A percentile compares a stretch with the other conserved stretches of the same genome.
phyloP scores from a whole-genome alignment of 257 asterid species.

The Nicotiana knightiana region DNA sequence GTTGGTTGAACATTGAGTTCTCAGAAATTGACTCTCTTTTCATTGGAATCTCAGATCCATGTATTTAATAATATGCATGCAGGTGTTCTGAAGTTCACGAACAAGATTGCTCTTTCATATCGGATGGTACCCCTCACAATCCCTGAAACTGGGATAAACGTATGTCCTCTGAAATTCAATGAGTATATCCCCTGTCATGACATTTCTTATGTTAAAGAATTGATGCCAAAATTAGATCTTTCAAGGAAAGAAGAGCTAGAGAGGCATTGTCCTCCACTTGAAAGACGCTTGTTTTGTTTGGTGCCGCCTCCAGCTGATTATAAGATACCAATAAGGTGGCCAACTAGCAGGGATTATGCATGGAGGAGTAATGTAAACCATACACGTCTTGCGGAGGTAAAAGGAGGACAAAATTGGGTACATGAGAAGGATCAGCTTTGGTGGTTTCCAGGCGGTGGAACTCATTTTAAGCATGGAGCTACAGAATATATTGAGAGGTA shows the following conservation, averaged over 20 bases:
- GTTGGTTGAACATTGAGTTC: background rate
- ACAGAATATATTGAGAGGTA: slow-evolving; percentile 88
- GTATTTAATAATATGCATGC: slow-evolving; percentile 13
- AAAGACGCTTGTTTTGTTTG: slow-evolving; percentile 76
- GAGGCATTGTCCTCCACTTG: slow-evolving; percentile 84
- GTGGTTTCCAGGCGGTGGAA: slow-evolving; percentile 99
- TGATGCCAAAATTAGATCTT: slow-evolving; percentile 59
- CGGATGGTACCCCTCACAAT: slow-evolving; percentile 49
- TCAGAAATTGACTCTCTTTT: background rate
- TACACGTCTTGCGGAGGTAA: slow-evolving; percentile 82
- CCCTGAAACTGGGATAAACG: slow-evolving; percentile 63
- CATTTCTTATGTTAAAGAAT: slow-evolving; percentile 59
- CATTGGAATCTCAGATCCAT: background rate
- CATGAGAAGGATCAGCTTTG: slow-evolving; percentile 67
- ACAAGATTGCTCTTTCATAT: slow-evolving; percentile 63
- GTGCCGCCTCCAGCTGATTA: slow-evolving; percentile 91
- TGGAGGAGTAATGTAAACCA: slow-evolving; percentile 97
- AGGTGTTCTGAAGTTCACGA: slow-evolving; percentile 45
- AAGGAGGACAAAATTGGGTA: slow-evolving; percentile 98
- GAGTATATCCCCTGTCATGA: slow-evolving; percentile 93
- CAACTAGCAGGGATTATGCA: slow-evolving; percentile 82
- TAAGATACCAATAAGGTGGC: slow-evolving; percentile 89
- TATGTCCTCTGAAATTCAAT: slow-evolving; percentile 75
- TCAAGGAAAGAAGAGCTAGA: slow-evolving; percentile 80
- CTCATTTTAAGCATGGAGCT: slow-evolving; percentile 98